These are phyloP conservation scores for Pseudonitzschia multiseries DNA, from an alignment of 108 stramenopile species.

Conservation along the genomic window DNA sequence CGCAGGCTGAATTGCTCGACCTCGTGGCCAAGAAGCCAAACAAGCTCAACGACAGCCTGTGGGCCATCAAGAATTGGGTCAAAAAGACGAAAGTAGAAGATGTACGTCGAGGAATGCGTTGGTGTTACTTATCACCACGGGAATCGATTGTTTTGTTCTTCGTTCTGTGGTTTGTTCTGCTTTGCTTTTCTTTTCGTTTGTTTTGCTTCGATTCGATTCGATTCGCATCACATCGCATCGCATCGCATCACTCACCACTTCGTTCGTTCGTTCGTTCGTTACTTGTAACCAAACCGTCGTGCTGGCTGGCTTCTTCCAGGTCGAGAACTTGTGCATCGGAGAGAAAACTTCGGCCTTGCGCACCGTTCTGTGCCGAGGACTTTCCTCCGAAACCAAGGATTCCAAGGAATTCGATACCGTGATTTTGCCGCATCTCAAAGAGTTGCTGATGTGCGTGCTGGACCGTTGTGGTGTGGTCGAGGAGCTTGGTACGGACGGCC, in stretches of 20 bases:
- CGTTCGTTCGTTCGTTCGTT: too few relatives aligned
- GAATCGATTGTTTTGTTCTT: too few relatives aligned
- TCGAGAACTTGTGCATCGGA: conserved; percentile 34
- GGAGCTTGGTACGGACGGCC: background rate
- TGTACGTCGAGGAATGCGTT: background rate
- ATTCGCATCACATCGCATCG: background rate
- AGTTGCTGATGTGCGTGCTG: conserved; percentile 21
- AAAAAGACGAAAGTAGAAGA: background rate
- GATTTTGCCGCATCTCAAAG: conserved; percentile 22
- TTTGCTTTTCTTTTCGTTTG: background rate
- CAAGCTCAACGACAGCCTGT: too few relatives aligned
- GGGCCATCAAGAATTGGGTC: background rate
- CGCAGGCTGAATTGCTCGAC: too few relatives aligned
- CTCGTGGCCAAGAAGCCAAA: too few relatives aligned
- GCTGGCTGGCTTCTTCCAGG: conserved; percentile 19
- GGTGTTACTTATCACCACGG: too few relatives aligned
- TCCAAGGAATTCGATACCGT: conserved; percentile 21
- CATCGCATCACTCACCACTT: background rate
- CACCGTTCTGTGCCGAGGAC: conserved; percentile 27
- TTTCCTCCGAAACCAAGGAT: conserved; percentile 25
- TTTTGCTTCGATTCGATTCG: too few relatives aligned
- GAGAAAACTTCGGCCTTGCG: conserved; percentile 28
- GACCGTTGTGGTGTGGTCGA: conserved; percentile 21
- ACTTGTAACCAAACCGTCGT: too few relatives aligned
- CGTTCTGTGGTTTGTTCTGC: background rate